phyloP scores from a whole-genome alignment of 495 filamentous ascomycete genomes.

The Penicillium daleae region DNA sequence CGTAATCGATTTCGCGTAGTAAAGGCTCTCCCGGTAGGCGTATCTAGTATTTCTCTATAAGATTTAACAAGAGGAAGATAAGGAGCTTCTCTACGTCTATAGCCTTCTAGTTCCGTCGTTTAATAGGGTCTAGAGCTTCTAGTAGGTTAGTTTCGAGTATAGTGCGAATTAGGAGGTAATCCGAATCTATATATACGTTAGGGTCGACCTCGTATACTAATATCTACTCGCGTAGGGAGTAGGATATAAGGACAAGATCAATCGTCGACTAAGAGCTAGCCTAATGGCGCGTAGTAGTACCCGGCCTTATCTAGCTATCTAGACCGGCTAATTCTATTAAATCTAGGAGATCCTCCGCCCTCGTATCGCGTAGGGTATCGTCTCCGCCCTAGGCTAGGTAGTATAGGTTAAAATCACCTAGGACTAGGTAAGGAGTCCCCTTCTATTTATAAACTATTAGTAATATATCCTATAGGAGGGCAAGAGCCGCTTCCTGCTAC shows the following conservation, averaged over 20 bases:
- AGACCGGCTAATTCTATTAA: background rate
- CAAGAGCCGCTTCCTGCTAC: too few species aligned
- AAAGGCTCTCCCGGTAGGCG: too few species aligned
- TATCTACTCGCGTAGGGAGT: background rate
- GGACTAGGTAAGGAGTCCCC: too few species aligned
- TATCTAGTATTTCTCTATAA: background rate
- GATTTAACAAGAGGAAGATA: background rate
- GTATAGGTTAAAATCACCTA: background rate
- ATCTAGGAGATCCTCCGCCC: constrained; percentile 5
- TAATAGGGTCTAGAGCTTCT: background rate
- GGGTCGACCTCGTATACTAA: background rate
- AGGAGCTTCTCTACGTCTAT: background rate
- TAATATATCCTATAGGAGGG: too few species aligned
- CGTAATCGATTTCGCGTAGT: too few species aligned
- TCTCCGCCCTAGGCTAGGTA: background rate
- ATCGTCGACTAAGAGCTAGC: background rate
- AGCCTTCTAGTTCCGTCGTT: background rate
- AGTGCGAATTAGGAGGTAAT: constrained; percentile 12
- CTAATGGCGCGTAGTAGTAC: background rate
- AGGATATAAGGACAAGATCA: background rate
- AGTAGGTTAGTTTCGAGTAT: background rate
- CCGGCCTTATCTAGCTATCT: background rate
- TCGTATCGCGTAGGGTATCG: background rate
- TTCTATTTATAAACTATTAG: too few species aligned
- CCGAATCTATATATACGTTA: constrained; percentile 8